Base-by-base conservation (phyloP, 1,284 basidiomycete genomes). In the Naganishia sp. region DNA sequence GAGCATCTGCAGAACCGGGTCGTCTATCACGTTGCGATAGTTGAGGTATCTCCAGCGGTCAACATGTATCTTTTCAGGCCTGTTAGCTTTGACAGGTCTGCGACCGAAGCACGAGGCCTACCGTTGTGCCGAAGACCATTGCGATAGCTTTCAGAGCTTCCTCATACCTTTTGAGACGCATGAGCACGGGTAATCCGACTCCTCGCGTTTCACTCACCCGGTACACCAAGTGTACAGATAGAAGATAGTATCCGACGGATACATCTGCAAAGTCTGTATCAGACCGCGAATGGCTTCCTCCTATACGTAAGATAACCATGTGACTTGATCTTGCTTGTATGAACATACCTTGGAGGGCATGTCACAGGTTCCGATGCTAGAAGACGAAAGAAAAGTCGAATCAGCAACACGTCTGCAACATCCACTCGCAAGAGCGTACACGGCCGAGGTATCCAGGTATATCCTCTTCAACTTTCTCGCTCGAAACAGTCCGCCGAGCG, bases 221-320 rank as follows among this genome's bases (percentile, higher is more conserved):
- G 90, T 93, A 0, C 93, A 96, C 94, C 94, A 97, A 0, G 85
- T 77, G 71, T 97, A 93, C 69, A 97, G 83, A 80, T 91, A 97
- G 80, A 97, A 95, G 55, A 85, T 82, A 0, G 87, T 88, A 6
- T 83, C 81, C 0, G 80, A 67, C 0, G 92, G 89, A 69, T 87
- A 90, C 10, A 86, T 72, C 6, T 81, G 80, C 78, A 95, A 88
- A 1, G 93, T 81, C 10, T 85, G 77, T 23, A 92, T 77, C 3
- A 94, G 79, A 5, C 87, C 89, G 32, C 80, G 72, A 0, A 87
- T 85, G 0, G 90, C 90, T 35, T 84, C 81, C 42, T 84, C 82
- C 90, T 93, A 68, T 21, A 39, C 23, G n/a, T 7, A 39, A n/a
- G 15, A 53, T 53, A 6, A 43, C 10, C 18, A 3, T 5, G 10